Conservation (phyloP, 371 early-diverging fungal genomes). For the Thermomucor indicae-seudaticae region DNA sequence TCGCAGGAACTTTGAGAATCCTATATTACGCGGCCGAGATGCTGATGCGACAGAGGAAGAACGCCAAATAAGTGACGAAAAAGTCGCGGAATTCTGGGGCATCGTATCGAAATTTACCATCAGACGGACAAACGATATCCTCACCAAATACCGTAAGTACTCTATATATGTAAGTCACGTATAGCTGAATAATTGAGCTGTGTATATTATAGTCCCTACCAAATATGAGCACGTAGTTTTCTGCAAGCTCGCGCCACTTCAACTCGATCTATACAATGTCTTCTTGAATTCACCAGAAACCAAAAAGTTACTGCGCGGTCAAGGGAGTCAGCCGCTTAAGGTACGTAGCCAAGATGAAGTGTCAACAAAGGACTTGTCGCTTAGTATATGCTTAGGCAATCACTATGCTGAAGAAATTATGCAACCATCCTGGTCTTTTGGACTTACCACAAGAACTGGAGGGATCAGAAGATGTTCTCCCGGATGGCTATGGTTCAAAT, state of each 20-base stretch:
- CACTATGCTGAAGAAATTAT: slow-evolving; percentile 89
- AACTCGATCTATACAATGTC: slow-evolving; percentile 76
- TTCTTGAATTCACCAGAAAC: slow-evolving; percentile 80
- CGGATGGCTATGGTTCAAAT: slow-evolving; percentile 29
- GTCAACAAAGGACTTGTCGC: not conserved
- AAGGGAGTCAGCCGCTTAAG: slow-evolving; percentile 70
- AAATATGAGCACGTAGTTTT: slow-evolving; percentile 98
- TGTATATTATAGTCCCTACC: slow-evolving; percentile 64
- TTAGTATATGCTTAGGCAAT: slow-evolving; percentile 57
- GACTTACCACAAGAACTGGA: slow-evolving; percentile 66
- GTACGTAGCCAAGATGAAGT: slow-evolving; percentile 10
- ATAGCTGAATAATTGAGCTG: not conserved
- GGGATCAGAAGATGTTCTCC: slow-evolving; percentile 61
- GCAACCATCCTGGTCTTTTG: slow-evolving; percentile 90
- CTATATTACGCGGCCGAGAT: slow-evolving; percentile 94
- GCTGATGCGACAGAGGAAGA: slow-evolving; percentile 85
- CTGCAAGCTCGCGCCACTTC: slow-evolving; percentile 76
- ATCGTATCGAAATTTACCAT: slow-evolving; percentile 93
- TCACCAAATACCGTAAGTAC: slow-evolving; percentile 88
- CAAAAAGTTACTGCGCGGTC: slow-evolving; percentile 59
- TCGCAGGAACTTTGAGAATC: slow-evolving; percentile 85
- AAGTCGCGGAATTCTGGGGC: slow-evolving; percentile 76
- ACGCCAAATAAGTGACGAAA: slow-evolving; percentile 77
- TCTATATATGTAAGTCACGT: not conserved
- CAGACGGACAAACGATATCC: slow-evolving; percentile 90